Evolutionary conservation across 1,139 yeast genomes (phyloP), one percentile per base, ranked within the genome.

Genomic region (Candida pseudoviswanathii): DNA sequence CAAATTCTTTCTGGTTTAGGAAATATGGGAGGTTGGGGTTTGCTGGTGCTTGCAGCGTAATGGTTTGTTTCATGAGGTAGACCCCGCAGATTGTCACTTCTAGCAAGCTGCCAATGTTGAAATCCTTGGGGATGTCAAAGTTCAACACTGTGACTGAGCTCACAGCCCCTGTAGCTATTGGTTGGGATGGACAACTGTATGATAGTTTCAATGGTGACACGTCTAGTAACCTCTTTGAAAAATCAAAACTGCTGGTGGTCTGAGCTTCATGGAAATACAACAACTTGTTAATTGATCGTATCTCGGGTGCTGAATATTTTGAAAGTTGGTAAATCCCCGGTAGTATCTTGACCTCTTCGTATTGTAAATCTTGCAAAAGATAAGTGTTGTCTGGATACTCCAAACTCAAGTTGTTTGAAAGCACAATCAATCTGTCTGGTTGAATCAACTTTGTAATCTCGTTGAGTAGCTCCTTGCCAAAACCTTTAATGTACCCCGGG

Each of bases 401-500:
- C 2, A 51, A 46, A 33, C 62, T 64, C 26, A 56, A 50, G 38
- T 58, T 59, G 21, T 60, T 56, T 5, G 74, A 57, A 37, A 73
- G 58, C 9, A 69, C 44, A 3, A 87, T 64, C 29, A 88, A 64
- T 53, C 80, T 73, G 0, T 85, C 77, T 0, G 95, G 89, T n/a
- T 71, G 65, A 1, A 81, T 64, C 7, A 66, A 54, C 0, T 61
- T 54, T 2, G 86, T 70, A 1, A 90, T 68, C 11, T 77, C 70
- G 11, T 68, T 69, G 22, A 89, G 70, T 7, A 92, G 67, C 49
- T 85, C 86, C 34, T 85, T 75, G 0, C 98, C 99, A 52, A 83
- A 84, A 0, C 98, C 98, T 65, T 88, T 89, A 26, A 91, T 80
- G 97, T 97, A 92, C 0, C 98, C 97, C 0, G 97, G 96, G 0